These are phyloP conservation scores for Rhizoctonia solani DNA, from an alignment of 1,284 basidiomycete species.

Conservation along the genomic window DNA sequence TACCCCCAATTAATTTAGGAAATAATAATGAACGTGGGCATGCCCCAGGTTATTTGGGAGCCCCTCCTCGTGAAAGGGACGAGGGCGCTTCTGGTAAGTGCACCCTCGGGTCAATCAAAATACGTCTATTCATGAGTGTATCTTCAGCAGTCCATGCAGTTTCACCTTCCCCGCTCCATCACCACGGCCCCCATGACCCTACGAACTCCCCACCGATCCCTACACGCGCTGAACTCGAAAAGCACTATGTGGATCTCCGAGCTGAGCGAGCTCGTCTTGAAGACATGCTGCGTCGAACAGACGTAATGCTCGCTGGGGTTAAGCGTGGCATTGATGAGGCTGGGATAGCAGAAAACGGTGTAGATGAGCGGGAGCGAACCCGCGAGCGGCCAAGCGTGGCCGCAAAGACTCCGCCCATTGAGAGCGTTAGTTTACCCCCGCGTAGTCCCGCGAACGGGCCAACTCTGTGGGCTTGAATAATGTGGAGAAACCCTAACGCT, in stretches of 20 bases:
- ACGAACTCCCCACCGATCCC: constrained; percentile 54
- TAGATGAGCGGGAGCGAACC: constrained; percentile 28
- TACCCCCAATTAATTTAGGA: constrained; percentile 32
- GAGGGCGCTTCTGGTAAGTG: constrained; percentile 20
- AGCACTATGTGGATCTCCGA: constrained; percentile 65
- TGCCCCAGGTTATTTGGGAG: constrained; percentile 30
- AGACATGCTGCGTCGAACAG: constrained; percentile 72
- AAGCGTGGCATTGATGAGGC: constrained; percentile 70
- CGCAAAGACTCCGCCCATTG: constrained; percentile 14
- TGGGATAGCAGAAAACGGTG: constrained; percentile 31
- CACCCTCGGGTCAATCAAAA: background rate
- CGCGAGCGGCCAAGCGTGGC: constrained; percentile 23
- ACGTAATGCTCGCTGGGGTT: constrained; percentile 68
- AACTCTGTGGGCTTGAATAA: constrained; percentile 25
- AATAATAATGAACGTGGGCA: constrained; percentile 20
- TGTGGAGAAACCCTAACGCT: background rate
- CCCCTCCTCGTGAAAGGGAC: constrained; percentile 30
- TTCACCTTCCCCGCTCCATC: constrained; percentile 21
- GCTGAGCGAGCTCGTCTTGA: constrained; percentile 64
- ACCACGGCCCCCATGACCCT: constrained; percentile 46
- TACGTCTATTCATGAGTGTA: background rate
- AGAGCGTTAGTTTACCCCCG: constrained; percentile 33
- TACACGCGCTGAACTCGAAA: constrained; percentile 63
- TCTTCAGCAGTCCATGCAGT: constrained; percentile 11
- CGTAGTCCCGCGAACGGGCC: constrained; percentile 29